phyloP scores from a whole-genome alignment of 2,329 filamentous ascomycete species.

The Volutella citrinella region DNA sequence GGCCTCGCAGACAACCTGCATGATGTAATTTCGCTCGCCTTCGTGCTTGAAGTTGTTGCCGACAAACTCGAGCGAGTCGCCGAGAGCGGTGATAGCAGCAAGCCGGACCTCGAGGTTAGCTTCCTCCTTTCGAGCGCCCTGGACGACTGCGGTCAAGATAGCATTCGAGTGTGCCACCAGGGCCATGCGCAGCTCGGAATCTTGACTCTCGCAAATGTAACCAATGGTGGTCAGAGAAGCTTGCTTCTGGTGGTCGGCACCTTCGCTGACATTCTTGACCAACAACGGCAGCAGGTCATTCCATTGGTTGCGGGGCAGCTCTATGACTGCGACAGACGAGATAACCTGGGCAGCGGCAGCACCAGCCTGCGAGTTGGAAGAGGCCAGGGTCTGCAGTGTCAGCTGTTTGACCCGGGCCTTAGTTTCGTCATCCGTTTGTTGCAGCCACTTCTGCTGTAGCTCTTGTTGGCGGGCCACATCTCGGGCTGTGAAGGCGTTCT shows the following conservation, averaged over 20 bases:
- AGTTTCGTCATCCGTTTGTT: slow-evolving; percentile 74
- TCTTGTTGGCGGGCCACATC: slow-evolving; percentile 84
- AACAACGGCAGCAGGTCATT: slow-evolving; percentile 82
- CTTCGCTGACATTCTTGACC: slow-evolving; percentile 89
- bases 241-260: slow-evolving; percentile 87
- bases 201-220: slow-evolving; percentile 96
- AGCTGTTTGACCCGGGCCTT: slow-evolving; percentile 87
- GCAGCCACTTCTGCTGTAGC: slow-evolving; percentile 90
- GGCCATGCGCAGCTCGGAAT: slow-evolving; percentile 77
- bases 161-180: slow-evolving; percentile 89
- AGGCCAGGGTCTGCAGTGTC: slow-evolving; percentile 82
- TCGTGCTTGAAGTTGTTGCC: slow-evolving; percentile 99
- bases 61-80: slow-evolving; percentile 96
- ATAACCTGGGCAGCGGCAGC: slow-evolving; percentile 92
- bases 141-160: slow-evolving; percentile 95
- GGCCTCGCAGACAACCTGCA: slow-evolving; percentile 99
- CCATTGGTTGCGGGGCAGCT: slow-evolving; percentile 92
- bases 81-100: slow-evolving; percentile 88
- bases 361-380: slow-evolving; percentile 77
- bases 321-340: slow-evolving; percentile 89
- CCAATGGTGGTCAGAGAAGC: slow-evolving; percentile 93
- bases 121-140: slow-evolving; percentile 96
- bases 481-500: slow-evolving; percentile 96
- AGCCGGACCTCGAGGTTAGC: slow-evolving; percentile 84
- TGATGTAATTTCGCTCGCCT: slow-evolving; percentile 99